These are phyloP conservation scores for Penicillium sp. DNA, from an alignment of 2,329 filamentous ascomycete genomes.

Conservation along the genomic window DNA sequence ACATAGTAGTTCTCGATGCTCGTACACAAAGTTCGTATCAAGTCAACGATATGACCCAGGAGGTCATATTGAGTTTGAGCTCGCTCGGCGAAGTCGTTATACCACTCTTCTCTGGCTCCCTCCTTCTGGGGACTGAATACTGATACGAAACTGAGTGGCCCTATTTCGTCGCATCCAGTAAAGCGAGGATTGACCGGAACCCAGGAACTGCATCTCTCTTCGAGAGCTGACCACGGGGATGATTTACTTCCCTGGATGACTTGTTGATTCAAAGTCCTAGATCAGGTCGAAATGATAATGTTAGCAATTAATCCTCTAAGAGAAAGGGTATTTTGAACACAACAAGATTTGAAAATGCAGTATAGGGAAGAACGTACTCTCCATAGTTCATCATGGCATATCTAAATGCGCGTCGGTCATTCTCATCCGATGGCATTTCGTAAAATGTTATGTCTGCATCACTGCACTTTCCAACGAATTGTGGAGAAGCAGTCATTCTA, in stretches of 20 bases:
- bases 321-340: too few species aligned
- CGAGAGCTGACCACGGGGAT: not conserved
- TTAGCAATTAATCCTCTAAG: not conserved
- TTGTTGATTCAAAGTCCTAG: not conserved
- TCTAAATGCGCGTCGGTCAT: too few species aligned
- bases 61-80: constrained; percentile 3
- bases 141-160: not conserved
- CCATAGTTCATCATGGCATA: too few species aligned
- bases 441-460: too few species aligned
- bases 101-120: constrained; percentile 1
- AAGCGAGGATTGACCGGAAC: not conserved
- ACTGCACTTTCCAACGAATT: too few species aligned
- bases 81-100: not conserved
- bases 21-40: constrained; percentile 2
- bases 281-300: not conserved
- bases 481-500: too few species aligned
- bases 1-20: not conserved
- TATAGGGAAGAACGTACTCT: too few species aligned
- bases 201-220: not conserved
- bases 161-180: not conserved
- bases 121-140: not conserved
- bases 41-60: constrained; percentile 8
- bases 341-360: too few species aligned
- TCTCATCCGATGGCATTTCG: too few species aligned
- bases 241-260: not conserved